phyloP scores from a whole-genome alignment of 2,329 filamentous ascomycete genomes.

The Penicillium sp. region DNA sequence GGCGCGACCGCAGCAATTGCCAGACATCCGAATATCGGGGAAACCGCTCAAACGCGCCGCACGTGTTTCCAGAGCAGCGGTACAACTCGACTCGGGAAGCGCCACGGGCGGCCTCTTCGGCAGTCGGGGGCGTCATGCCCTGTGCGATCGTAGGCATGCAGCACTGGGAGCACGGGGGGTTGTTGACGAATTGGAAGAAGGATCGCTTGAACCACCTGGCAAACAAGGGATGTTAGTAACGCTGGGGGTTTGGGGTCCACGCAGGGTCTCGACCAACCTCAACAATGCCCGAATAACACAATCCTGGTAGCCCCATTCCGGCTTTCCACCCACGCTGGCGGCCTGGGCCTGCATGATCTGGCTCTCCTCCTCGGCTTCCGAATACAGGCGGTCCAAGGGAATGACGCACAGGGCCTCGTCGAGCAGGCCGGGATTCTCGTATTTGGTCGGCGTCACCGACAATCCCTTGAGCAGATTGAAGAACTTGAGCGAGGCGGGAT shows the following conservation, averaged over 20 bases:
- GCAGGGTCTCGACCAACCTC: constrained; percentile 55
- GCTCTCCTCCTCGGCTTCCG: constrained; percentile 88
- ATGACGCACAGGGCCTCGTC: constrained; percentile 88
- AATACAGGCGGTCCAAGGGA: constrained; percentile 85
- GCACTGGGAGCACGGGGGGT: constrained; percentile 81
- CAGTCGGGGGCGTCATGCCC: constrained; percentile 79
- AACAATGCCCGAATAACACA: constrained; percentile 87
- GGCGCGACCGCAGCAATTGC: constrained; percentile 79
- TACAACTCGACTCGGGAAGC: constrained; percentile 88
- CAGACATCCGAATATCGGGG: constrained; percentile 95
- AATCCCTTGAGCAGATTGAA: constrained; percentile 80
- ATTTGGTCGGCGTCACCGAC: constrained; percentile 85
- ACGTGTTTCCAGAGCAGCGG: constrained; percentile 73
- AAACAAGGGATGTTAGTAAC: constrained; percentile 16
- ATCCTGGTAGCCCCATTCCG: constrained; percentile 96
- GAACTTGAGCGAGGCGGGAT: constrained; percentile 70
- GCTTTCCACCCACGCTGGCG: constrained; percentile 77
- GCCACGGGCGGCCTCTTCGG: constrained; percentile 85
- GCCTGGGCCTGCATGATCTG: constrained; percentile 86
- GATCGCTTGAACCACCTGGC: constrained; percentile 87
- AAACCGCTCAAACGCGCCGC: constrained; percentile 80
- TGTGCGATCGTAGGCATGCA: constrained; percentile 76
- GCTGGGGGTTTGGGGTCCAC: constrained; percentile 1
- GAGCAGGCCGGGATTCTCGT: constrained; percentile 91
- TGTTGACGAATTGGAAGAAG: constrained; percentile 97